A percentile compares a stretch with the other conserved stretches of the same genome.
phyloP scores from a whole-genome alignment of 2,329 filamentous ascomycete species.

The Neofusicoccum laricinum region DNA sequence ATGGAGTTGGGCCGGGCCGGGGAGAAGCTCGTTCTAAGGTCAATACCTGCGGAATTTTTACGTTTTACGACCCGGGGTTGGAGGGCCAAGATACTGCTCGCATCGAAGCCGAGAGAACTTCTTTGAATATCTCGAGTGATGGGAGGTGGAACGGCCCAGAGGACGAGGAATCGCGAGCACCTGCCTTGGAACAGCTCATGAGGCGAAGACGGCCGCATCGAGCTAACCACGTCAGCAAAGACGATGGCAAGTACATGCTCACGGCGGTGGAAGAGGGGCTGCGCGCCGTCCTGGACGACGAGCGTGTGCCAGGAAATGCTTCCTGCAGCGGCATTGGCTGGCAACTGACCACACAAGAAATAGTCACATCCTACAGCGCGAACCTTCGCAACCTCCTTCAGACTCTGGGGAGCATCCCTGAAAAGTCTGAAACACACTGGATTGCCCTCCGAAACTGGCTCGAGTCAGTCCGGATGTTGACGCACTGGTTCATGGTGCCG shows the following conservation, averaged over 20 bases:
- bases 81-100: conserved; percentile 30
- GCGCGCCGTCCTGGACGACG: conserved; percentile 14
- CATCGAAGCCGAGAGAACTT: conserved; percentile 31
- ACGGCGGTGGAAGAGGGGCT: conserved; percentile 21
- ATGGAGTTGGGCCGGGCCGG: conserved; percentile 31
- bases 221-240: conserved; percentile 20
- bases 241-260: conserved; percentile 25
- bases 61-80: conserved; percentile 44
- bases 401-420: conserved; percentile 17
- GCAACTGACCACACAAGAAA: conserved; percentile 40
- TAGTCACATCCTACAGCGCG: conserved; percentile 41
- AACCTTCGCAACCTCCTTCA: conserved; percentile 31
- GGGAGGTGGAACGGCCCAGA: conserved; percentile 38
- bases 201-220: conserved; percentile 23
- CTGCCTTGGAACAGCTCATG: conserved; percentile 30
- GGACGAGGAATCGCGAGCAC: conserved; percentile 23
- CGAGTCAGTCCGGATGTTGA: conserved; percentile 31
- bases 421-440: neutral
- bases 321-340: conserved; percentile 42
- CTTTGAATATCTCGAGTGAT: conserved; percentile 42
- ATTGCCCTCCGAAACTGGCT: conserved; percentile 14
- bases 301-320: neutral
- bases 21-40: conserved; percentile 44
- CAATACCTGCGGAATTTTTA: conserved; percentile 44
- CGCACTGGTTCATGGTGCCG: conserved; percentile 45